Conservation (phyloP, 352 stramenopile genomes). For the Phytophthora pinifolia region DNA sequence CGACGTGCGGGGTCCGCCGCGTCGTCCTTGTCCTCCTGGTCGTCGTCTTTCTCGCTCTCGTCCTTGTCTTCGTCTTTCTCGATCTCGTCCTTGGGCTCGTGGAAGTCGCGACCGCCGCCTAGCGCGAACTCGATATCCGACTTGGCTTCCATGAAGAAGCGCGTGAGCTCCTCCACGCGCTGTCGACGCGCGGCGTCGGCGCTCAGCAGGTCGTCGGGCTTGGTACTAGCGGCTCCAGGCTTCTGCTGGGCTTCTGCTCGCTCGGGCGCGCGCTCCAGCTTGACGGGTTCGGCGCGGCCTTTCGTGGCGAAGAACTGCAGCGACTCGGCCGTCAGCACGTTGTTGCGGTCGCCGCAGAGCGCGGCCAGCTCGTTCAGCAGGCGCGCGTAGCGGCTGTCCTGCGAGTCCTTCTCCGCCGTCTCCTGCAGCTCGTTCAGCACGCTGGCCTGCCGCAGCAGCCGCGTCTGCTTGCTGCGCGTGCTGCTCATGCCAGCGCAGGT, state of each 20-base stretch:
- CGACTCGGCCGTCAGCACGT: conserved; percentile 75
- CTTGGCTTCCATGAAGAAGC: conserved; percentile 91
- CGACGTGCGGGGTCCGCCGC: conserved; percentile 45
- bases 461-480: conserved; percentile 34
- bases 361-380: conserved; percentile 75
- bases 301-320: conserved; percentile 63
- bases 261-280: conserved; percentile 69
- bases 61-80: conserved; percentile 69
- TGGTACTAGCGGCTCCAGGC: conserved; percentile 21
- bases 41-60: conserved; percentile 49
- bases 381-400: conserved; percentile 68
- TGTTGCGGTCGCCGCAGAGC: conserved; percentile 73
- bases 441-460: conserved; percentile 63
- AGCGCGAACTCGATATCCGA: conserved; percentile 89
- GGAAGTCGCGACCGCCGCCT: conserved; percentile 64
- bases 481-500: conserved; percentile 17
- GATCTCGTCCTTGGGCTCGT: conserved; percentile 66
- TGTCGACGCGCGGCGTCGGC: conserved; percentile 76
- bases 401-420: conserved; percentile 69
- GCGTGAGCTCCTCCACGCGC: conserved; percentile 84
- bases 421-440: conserved; percentile 81
- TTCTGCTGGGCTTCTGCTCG: conserved; percentile 35
- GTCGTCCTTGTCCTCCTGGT: conserved; percentile 55
- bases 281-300: conserved; percentile 67
- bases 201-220: conserved; percentile 70